Evolutionary conservation across 2,329 filamentous ascomycete species (phyloP), one percentile per base, ranked within the genome.

Genomic region (Zymoseptoria pseudotritici): DNA sequence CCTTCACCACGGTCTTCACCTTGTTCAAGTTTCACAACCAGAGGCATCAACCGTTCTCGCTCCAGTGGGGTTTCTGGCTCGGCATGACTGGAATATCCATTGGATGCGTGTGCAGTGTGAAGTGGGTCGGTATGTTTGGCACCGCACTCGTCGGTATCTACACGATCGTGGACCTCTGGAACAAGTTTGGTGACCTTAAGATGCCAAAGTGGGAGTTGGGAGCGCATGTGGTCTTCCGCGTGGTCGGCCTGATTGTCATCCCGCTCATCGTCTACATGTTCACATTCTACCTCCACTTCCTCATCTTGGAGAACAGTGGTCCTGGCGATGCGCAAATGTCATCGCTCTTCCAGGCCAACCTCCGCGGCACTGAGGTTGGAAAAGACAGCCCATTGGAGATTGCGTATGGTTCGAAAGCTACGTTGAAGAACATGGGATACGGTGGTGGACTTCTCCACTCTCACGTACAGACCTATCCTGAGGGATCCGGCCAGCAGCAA

Each of bases 311-410:
- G 75, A 93, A 91, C 77, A 93, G 88, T 69, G 94, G 94, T 20
- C 94, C 95, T 7, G 94, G 94, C 58, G 94, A 99, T 79, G 94
- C 94, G n/a, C 94, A 99, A 77, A 99, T 99, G 94, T 97, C 92
- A 79, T 99, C 94, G 24, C 85, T 99, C 55, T 99, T 99, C 83
- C 94, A 99, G 75, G 94, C 95, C 54, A 99, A 99, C 73, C 83
- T 99, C 46, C 87, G 86, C 69, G 94, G 94, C 24, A 97, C 93
- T 10, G 89, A 95, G 65, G 93, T 99, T 63, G 93, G 93, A 71
- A 91, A 90, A 75, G 89, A 96, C 74, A 97, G 92, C 71, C 94
- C 95, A 21, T 83, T 99, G 17, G 94, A 99, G 73, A 82, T 99
- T 65, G 93, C 91, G 4, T 81, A 89, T 65, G 94, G 95, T 24